phyloP scores from a whole-genome alignment of 2,329 filamentous ascomycete species.

The Cladophialophora immunda region DNA sequence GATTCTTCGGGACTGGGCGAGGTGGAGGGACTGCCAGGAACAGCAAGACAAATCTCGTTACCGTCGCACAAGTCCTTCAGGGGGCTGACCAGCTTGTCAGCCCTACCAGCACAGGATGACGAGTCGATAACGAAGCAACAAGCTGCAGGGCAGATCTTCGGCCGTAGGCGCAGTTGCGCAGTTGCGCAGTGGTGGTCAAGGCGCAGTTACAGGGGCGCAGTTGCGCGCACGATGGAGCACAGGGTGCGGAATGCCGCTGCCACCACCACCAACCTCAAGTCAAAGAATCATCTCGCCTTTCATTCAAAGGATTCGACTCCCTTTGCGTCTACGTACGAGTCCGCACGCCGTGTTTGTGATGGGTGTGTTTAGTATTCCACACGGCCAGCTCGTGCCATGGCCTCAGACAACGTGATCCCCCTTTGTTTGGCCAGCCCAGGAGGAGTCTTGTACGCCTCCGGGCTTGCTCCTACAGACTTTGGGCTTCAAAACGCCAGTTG shows the following conservation, averaged over 20 bases:
- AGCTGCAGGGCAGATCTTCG: background rate
- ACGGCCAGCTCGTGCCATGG: background rate
- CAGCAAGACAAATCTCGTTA: background rate
- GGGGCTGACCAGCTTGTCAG: background rate
- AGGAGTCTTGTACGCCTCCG: background rate
- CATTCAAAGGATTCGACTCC: background rate
- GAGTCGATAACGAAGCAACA: background rate
- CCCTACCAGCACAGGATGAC: slow-evolving; percentile 1
- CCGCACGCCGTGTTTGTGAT: background rate
- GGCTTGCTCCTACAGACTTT: background rate
- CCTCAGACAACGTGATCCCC: background rate
- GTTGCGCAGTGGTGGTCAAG: no score
- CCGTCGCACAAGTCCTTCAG: background rate
- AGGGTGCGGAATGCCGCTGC: no score
- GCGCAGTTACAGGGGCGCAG: no score
- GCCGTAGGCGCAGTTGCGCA: background rate
- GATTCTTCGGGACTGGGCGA: background rate
- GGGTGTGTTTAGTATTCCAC: background rate
- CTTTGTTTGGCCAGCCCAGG: background rate
- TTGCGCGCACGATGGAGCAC: background rate
- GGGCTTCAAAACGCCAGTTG: slow-evolving; percentile 15
- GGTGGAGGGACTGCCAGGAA: background rate
- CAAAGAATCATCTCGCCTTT: background rate
- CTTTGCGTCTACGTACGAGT: background rate
- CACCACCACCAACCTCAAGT: no score